Percentiles rank a stretch among this genome's conserved stretches.
phyloP scores from a whole-genome alignment of 2,329 filamentous ascomycete species.

The Fragosphaeria purpurea region DNA sequence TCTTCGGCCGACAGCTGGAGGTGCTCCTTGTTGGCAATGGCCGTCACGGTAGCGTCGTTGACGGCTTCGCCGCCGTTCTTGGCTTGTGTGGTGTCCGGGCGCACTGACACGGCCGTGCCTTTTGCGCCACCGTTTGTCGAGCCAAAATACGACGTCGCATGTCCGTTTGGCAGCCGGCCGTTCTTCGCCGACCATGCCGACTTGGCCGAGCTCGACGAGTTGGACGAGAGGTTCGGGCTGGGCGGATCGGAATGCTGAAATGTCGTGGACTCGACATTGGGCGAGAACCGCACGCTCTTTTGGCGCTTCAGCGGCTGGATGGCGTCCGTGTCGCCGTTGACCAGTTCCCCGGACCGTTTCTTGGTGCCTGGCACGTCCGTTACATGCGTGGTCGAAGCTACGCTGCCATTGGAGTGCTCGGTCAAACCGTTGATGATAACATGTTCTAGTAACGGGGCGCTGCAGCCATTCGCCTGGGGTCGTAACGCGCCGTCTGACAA shows the following conservation, averaged over 20 bases:
- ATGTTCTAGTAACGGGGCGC: not conserved
- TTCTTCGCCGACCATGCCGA: too few species aligned
- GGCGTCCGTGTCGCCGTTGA: not conserved
- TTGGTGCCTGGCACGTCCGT: not conserved
- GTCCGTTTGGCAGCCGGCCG: too few species aligned
- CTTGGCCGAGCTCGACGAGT: too few species aligned
- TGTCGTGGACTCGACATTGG: slow-evolving; percentile 54
- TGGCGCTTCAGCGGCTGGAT: slow-evolving; percentile 26
- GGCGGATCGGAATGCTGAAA: slow-evolving; percentile 44
- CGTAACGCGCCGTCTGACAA: too few species aligned
- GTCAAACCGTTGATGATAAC: not conserved
- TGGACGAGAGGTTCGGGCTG: slow-evolving; percentile 29
- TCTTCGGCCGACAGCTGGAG: slow-evolving; percentile 88
- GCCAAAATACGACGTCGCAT: too few species aligned
- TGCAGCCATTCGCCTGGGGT: not conserved
- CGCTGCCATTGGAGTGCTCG: not conserved
- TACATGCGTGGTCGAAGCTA: not conserved
- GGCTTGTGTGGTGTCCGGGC: too few species aligned
- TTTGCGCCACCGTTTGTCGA: too few species aligned
- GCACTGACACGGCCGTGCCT: not conserved
- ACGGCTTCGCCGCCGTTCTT: not conserved
- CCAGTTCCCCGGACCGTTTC: too few species aligned
- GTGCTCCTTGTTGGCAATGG: slow-evolving; percentile 58
- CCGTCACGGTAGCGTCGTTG: not conserved
- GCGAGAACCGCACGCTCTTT: slow-evolving; percentile 64